phyloP scores from a whole-genome alignment of 2,329 filamentous ascomycete species.

The Nigrospora osmanthi region DNA sequence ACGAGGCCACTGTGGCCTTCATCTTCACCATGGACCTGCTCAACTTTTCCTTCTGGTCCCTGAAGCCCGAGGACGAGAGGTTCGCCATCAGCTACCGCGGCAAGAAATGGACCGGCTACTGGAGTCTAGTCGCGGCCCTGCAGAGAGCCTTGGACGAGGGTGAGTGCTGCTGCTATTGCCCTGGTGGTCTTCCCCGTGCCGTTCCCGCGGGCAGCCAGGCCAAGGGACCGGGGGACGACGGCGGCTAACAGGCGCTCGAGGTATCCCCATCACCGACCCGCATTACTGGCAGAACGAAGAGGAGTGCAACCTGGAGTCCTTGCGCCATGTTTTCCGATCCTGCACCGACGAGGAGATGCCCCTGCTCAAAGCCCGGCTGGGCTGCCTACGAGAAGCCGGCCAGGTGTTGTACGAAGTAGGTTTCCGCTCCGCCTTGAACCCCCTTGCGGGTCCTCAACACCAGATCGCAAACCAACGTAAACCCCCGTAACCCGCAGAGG shows the following conservation, averaged over 20 bases:
- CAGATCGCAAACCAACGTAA: conserved; percentile 7
- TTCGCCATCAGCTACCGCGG: conserved; percentile 79
- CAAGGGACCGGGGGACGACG: conserved; percentile 9
- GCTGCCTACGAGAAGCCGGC: conserved; percentile 77
- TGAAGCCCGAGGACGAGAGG: conserved; percentile 57
- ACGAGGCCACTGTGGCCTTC: conserved; percentile 76
- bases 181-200: conserved; percentile 1
- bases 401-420: conserved; percentile 68
- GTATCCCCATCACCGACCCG: conserved; percentile 80
- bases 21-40: conserved; percentile 96
- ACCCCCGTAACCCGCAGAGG: conserved; percentile 39
- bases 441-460: not conserved
- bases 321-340: conserved; percentile 77
- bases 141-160: conserved; percentile 85
- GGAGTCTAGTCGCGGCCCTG: conserved; percentile 81
- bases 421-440: conserved; percentile 8
- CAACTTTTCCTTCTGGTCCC: conserved; percentile 97
- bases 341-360: conserved; percentile 83
- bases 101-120: conserved; percentile 87
- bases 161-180: conserved; percentile 22
- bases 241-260: conserved; percentile 31
- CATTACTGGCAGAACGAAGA: conserved; percentile 77
- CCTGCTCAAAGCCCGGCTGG: conserved; percentile 67
- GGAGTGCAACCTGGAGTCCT: conserved; percentile 64
- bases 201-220: not conserved